phyloP scores from a whole-genome alignment of 2,329 filamentous ascomycete genomes.

The Xylariaceae sp. region DNA sequence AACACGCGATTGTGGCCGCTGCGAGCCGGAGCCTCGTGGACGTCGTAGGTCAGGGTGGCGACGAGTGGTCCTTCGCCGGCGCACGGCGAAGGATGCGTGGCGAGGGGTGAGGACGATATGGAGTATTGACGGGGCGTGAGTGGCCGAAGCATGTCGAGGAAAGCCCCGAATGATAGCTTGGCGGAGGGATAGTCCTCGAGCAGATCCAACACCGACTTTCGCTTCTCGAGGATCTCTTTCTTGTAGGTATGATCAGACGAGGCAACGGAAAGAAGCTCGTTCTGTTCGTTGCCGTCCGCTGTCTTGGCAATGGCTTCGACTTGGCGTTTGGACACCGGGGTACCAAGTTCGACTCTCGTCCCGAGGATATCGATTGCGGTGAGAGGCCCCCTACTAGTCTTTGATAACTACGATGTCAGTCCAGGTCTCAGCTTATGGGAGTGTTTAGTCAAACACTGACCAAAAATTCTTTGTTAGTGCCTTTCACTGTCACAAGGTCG shows the following conservation, averaged over 20 bases:
- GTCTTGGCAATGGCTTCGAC: constrained; percentile 44
- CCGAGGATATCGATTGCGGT: constrained; percentile 39
- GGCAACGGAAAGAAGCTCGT: constrained; percentile 32
- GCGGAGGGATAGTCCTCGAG: constrained; percentile 32
- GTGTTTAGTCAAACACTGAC: constrained; percentile 1
- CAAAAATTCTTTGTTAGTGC: constrained; percentile 11
- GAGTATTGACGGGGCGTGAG: constrained; percentile 53
- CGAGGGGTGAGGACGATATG: constrained; percentile 11
- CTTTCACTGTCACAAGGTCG: constrained; percentile 9
- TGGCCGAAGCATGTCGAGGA: constrained; percentile 49
- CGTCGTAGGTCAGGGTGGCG: constrained; percentile 10
- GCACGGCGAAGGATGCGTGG: not conserved
- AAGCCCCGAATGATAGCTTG: constrained; percentile 32
- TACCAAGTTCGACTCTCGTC: constrained; percentile 14
- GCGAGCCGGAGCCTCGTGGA: constrained; percentile 5
- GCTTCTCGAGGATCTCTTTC: constrained; percentile 35
- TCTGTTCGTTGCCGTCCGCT: constrained; percentile 34
- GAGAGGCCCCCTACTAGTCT: constrained; percentile 3
- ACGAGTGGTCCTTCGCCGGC: not conserved
- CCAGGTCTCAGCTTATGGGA: too few species aligned
- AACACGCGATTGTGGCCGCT: constrained; percentile 6
- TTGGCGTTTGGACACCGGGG: constrained; percentile 34
- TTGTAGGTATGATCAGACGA: constrained; percentile 25
- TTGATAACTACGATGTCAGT: not conserved
- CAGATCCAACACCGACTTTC: constrained; percentile 33